Percentiles rank a stretch among this genome's conserved stretches.
phyloP scores from a whole-genome alignment of 2,329 filamentous ascomycete species.

The Exophiala viscosa region DNA sequence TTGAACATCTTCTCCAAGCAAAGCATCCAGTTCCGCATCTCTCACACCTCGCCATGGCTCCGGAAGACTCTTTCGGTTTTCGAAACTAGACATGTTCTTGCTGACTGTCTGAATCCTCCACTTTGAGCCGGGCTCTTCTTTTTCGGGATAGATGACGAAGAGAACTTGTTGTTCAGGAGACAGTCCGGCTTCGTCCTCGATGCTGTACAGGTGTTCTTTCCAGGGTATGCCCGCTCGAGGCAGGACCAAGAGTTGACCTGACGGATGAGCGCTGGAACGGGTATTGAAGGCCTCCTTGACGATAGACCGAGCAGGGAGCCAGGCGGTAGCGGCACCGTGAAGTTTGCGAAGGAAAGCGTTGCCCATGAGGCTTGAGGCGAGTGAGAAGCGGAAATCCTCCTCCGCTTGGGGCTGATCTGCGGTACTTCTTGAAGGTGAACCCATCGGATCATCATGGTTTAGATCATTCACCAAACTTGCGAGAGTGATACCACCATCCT shows the following conservation, averaged over 20 bases:
- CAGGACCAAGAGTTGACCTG: conserved; percentile 78
- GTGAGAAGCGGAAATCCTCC: conserved; percentile 76
- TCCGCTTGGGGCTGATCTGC: conserved; percentile 61
- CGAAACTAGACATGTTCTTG: conserved; percentile 76
- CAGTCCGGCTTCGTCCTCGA: conserved; percentile 62
- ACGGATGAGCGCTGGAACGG: conserved; percentile 63
- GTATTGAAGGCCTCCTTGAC: conserved; percentile 72
- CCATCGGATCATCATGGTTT: conserved; percentile 62
- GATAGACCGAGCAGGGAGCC: conserved; percentile 81
- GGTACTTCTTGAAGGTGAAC: conserved; percentile 42
- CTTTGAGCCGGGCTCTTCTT: conserved; percentile 67
- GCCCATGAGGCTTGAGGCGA: conserved; percentile 78
- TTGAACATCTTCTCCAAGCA: conserved; percentile 40
- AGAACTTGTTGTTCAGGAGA: conserved; percentile 57
- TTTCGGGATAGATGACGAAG: conserved; percentile 91
- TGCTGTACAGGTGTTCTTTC: conserved; percentile 91
- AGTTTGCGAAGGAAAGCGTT: conserved; percentile 82
- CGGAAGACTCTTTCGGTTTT: conserved; percentile 85
- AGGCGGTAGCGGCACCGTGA: conserved; percentile 68
- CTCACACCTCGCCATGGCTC: conserved; percentile 88
- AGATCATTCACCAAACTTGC: conserved; percentile 76
- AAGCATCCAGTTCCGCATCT: conserved; percentile 74
- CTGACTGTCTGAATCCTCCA: conserved; percentile 96
- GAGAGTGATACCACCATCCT: conserved; percentile 75
- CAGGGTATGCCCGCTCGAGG: conserved; percentile 75